Conservation (phyloP, 129 eudicot species). For the Mikania micrantha region DNA sequence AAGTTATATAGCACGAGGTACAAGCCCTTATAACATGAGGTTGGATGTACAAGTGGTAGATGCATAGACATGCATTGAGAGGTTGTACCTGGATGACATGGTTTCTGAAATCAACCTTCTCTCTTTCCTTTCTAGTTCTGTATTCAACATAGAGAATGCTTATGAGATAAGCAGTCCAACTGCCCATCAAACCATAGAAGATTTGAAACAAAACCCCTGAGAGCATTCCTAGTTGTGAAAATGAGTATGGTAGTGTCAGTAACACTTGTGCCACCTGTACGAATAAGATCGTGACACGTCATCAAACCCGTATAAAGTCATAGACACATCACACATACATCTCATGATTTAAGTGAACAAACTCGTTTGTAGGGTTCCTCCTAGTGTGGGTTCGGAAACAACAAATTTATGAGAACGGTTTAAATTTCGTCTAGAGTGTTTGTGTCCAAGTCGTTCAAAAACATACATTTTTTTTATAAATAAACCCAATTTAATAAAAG, state of each 20-base stretch:
- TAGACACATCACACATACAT: not conserved
- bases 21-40: not conserved
- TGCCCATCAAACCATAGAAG: constrained; percentile 88
- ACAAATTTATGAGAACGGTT: no score
- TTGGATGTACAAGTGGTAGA: not conserved
- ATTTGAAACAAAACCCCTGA: constrained; percentile 82
- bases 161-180: constrained; percentile 95
- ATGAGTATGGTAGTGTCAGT: constrained; percentile 94
- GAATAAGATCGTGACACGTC: not conserved
- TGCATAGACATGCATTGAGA: constrained; percentile 14
- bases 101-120: constrained; percentile 89
- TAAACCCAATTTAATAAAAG: not conserved
- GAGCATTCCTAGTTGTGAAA: constrained; percentile 90
- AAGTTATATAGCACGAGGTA: not conserved
- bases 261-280: constrained; percentile 95
- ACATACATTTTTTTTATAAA: no score
- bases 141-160: constrained; percentile 91
- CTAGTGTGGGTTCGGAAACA: no score
- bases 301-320: not conserved
- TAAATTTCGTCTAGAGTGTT: no score
- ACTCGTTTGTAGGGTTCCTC: no score
- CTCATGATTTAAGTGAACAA: not conserved
- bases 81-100: constrained; percentile 92
- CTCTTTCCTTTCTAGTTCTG: constrained; percentile 92
- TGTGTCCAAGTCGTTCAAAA: no score